Conservation (phyloP, 768 basidiomycete genomes). For the Leccinum uliginosum region DNA sequence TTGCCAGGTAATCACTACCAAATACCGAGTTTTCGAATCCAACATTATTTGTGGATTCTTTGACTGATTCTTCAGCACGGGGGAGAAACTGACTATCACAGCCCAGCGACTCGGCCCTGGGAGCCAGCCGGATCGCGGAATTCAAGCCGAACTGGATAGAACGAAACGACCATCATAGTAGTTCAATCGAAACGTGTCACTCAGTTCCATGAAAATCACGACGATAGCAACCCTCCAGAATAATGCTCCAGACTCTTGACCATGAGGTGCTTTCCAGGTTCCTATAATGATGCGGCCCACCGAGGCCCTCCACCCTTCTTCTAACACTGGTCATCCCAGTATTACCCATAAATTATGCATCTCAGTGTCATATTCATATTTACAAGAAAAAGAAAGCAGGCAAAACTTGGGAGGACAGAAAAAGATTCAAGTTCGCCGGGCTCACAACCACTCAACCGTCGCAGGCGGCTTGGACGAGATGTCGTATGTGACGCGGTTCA, state of each 20-base stretch:
- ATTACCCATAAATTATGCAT: not conserved
- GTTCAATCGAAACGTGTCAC: not conserved
- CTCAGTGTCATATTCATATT: not conserved
- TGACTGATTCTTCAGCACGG: not conserved
- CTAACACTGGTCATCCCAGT: not conserved
- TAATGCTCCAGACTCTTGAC: not conserved
- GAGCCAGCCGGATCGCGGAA: not conserved
- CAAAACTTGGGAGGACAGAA: not conserved
- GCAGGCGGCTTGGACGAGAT: constrained; percentile 97
- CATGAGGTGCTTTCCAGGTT: too few relatives aligned
- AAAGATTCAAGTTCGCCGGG: not conserved
- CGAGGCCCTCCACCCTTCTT: not conserved
- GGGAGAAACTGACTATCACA: not conserved
- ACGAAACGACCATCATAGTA: not conserved
- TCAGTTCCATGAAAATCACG: not conserved
- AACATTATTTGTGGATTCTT: not conserved
- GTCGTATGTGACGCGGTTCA: constrained; percentile 94
- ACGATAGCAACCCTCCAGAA: not conserved
- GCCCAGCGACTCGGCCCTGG: not conserved
- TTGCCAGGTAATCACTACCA: too few relatives aligned
- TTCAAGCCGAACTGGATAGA: not conserved
- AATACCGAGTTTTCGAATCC: not conserved
- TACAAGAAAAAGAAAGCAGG: not conserved
- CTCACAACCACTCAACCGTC: constrained; percentile 45
- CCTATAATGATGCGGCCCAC: too few relatives aligned